Conservation (phyloP, 208 protist species). For the Wallacemonas sp. region DNA sequence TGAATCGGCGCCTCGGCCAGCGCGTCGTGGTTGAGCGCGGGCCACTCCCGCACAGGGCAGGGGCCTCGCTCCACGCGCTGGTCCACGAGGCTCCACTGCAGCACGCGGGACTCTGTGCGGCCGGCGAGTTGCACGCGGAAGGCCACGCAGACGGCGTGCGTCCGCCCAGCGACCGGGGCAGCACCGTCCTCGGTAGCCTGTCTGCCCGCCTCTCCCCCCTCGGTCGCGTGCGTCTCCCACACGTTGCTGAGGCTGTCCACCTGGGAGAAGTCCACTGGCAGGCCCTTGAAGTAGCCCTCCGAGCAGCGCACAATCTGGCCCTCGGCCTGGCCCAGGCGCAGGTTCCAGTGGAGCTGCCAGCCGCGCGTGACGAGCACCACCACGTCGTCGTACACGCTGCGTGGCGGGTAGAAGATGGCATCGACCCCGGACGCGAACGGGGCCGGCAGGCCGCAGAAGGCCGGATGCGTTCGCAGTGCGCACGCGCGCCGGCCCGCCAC, state of each 20-base stretch:
- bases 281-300: slow-evolving; percentile 29
- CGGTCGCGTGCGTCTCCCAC: slow-evolving; percentile 23
- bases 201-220: background rate
- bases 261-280: slow-evolving; percentile 40
- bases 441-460: slow-evolving; percentile 53
- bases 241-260: slow-evolving; percentile 48
- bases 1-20: background rate
- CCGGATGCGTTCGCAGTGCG: slow-evolving; percentile 27
- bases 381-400: slow-evolving; percentile 17
- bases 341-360: slow-evolving; percentile 60
- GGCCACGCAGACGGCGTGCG: background rate
- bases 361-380: slow-evolving; percentile 56
- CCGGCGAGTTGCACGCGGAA: background rate
- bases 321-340: slow-evolving; percentile 17
- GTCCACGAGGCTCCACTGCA: slow-evolving; percentile 5
- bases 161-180: background rate
- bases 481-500: slow-evolving; percentile 24
- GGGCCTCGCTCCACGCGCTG: background rate
- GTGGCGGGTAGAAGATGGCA: slow-evolving; percentile 62
- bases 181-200: too few relatives aligned
- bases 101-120: background rate
- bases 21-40: background rate
- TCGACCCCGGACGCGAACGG: slow-evolving; percentile 66
- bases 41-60: background rate
- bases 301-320: slow-evolving; percentile 22